Base-by-base conservation (phyloP, 2,329 filamentous ascomycete genomes). In the Monosporascus sp. region DNA sequence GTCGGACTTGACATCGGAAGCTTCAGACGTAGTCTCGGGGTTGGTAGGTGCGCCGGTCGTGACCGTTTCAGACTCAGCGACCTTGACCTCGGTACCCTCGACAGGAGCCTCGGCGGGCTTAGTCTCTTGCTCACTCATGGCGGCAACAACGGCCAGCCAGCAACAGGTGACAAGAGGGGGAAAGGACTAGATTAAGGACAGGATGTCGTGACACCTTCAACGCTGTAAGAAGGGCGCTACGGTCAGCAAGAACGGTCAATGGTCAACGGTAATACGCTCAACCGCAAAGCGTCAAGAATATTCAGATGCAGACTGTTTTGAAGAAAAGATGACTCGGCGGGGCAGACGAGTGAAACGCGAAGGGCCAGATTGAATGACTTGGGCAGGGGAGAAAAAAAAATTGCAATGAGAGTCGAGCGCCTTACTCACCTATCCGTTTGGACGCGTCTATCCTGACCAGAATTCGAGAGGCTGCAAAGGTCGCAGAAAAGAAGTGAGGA, bases 61-160 rank as follows among this genome's bases (percentile, higher is more conserved):
- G n/a, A 50, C 60, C 36, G 56, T 46, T 34, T 65, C 63, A 8
- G 20, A n/a, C n/a, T 52, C 52, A 37, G 48, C 37, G 34, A 37
- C 22, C 9, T 53, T 36, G 26, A 48, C 50, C 26, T 47, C 24
- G 36, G 40, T 7, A 20, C 26, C 38, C 20, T 20, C 47, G 45
- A 50, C 17, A 43, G 52, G 44, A 59, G 71, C 66, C 66, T 76
- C 72, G 45, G 65, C 65, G 51, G 70, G 68, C 66, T 75, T 76
- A 61, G 66, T 64, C 47, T 71, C 66, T 54, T 69, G 67, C 55
- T 73, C 71, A 59, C 69, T 67, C 64, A 69, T 68, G 19, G 43
- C 59, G 47, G 48, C 55, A 56, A 56, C 49, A 52, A 7, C n/a
- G 20, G 7, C 22, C 43, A 46, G n/a, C 31, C 14, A 14, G 31